phyloP scores from a whole-genome alignment of 177 flowering plant genomes.

The Vitis hybrid region DNA sequence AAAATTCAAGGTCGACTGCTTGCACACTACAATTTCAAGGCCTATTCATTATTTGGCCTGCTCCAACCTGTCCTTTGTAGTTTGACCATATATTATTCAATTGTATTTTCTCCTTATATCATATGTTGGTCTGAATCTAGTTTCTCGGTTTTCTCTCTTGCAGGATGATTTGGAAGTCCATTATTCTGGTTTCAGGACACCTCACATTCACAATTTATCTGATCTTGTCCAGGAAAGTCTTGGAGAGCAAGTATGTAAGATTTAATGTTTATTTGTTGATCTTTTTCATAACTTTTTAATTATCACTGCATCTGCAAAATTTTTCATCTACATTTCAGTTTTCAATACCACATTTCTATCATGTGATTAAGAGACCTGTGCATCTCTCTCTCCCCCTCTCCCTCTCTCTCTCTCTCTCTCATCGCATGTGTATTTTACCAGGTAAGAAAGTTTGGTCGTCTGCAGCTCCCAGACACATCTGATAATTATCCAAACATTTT shows the following conservation, averaged over 20 bases:
- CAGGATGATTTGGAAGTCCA: constrained; percentile 79
- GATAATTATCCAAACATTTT: constrained; percentile 65
- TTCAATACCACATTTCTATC: background rate
- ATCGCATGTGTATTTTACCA: constrained; percentile 19
- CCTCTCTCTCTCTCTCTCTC: background rate
- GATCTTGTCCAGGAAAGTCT: constrained; percentile 75
- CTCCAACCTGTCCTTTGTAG: background rate
- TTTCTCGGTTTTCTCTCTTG: constrained; percentile 19
- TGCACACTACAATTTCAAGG: background rate
- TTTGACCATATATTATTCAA: background rate
- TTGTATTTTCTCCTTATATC: background rate
- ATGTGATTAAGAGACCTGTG: background rate
- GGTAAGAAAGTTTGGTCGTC: constrained; percentile 54
- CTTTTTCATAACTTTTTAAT: background rate
- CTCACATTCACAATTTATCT: constrained; percentile 83
- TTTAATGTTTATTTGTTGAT: background rate
- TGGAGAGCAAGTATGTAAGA: constrained; percentile 58
- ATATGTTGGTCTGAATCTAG: background rate
- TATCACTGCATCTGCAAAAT: background rate
- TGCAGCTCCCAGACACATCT: constrained; percentile 72
- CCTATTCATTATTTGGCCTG: background rate
- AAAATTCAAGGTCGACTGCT: background rate
- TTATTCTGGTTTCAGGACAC: constrained; percentile 81
- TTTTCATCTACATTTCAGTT: constrained; percentile 1
- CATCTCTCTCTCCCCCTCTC: background rate